A percentile compares a stretch with the other conserved stretches of the same genome.
Conservation (phyloP, 2,329 filamentous ascomycete genomes). For the Venturia nashicola region DNA sequence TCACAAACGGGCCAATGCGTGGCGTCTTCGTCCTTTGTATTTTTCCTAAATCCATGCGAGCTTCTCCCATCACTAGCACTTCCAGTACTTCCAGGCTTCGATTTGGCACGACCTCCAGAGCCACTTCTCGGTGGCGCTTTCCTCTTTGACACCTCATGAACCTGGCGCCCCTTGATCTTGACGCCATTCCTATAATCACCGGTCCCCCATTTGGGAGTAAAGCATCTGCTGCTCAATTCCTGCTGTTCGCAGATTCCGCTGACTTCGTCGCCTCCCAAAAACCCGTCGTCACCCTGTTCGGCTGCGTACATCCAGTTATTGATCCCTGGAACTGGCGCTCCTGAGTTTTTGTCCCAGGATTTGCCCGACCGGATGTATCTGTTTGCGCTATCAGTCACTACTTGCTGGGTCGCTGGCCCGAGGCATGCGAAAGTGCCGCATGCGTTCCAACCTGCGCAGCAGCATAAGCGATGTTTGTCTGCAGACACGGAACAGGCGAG, state of each 20-base stretch:
- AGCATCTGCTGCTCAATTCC: background rate
- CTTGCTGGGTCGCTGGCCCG: background rate
- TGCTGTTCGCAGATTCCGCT: background rate
- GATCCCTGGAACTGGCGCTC: background rate
- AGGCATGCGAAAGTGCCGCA: background rate
- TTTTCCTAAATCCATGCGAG: too few species aligned
- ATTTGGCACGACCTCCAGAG: too few species aligned
- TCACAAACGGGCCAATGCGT: background rate
- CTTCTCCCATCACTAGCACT: too few species aligned
- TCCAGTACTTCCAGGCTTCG: too few species aligned
- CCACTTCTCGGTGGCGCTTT: background rate
- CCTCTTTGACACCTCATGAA: background rate
- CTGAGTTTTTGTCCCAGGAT: background rate
- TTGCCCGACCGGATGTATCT: background rate
- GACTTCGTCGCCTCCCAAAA: background rate
- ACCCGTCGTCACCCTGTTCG: background rate
- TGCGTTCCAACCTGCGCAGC: background rate
- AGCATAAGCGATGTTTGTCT: background rate
- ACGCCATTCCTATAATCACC: background rate
- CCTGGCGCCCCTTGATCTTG: background rate
- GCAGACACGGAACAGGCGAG: background rate
- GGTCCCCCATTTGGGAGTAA: background rate
- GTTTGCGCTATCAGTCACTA: background rate
- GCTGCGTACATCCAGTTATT: background rate
- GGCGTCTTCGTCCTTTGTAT: background rate